Evolutionary conservation across 768 basidiomycete species (phyloP).

Genomic region (Leccinum variicolor): DNA sequence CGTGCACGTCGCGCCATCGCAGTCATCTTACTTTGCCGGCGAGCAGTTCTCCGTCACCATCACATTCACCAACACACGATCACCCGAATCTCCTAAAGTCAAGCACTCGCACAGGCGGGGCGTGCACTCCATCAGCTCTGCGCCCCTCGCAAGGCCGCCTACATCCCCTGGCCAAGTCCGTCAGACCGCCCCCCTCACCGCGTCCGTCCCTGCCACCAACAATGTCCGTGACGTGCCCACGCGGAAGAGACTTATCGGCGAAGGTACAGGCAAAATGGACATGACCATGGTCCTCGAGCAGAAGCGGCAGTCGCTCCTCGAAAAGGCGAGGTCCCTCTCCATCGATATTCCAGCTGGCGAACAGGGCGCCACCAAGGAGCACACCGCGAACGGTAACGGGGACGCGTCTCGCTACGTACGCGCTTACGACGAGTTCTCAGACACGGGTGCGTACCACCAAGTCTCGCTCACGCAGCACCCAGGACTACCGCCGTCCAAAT

Average conservation of each 20-base stretch:
- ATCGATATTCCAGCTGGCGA: conserved; percentile 57
- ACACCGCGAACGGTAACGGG: conserved; percentile 2
- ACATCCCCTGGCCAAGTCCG: conserved; percentile 71
- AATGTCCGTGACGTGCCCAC: conserved; percentile 32
- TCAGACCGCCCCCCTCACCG: conserved; percentile 30
- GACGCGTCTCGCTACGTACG: conserved; percentile 26
- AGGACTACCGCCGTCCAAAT: conserved; percentile 4
- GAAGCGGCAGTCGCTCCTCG: conserved; percentile 48
- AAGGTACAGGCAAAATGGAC: conserved; percentile 32
- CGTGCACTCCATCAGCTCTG: conserved; percentile 80
- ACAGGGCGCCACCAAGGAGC: conserved; percentile 17
- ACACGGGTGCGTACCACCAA: conserved; percentile 12
- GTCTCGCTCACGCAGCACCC: conserved; percentile 6
- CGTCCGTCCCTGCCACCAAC: conserved; percentile 13
- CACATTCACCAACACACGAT: conserved; percentile 80
- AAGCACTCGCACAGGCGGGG: conserved; percentile 59
- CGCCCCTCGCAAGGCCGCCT: conserved; percentile 75
- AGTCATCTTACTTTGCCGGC: conserved; percentile 91
- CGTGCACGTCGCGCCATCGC: conserved; percentile 71
- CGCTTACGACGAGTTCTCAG: conserved; percentile 30
- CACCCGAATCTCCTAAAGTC: conserved; percentile 39
- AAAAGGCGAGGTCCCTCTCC: conserved; percentile 57
- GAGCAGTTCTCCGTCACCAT: conserved; percentile 83
- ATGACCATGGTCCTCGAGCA: conserved; percentile 52
- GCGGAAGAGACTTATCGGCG: conserved; percentile 59